Evolutionary conservation across 441 rosid species (phyloP), one percentile per base, ranked within the genome.

Genomic region (Capsella rubella): DNA sequence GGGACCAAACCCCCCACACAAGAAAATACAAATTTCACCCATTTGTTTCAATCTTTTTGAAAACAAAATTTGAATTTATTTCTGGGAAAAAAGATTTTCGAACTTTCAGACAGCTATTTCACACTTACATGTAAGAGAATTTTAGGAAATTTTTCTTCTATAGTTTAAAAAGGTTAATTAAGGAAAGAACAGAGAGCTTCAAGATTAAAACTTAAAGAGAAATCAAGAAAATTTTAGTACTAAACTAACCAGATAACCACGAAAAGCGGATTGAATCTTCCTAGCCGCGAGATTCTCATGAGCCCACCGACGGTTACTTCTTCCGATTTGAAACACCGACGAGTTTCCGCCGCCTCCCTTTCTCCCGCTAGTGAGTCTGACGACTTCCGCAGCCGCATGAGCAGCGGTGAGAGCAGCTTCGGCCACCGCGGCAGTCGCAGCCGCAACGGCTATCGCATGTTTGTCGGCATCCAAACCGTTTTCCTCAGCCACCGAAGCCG

Each of bases 321-420:
- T 55, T 64, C 71, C 77, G 15, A 47, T 31, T 11, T 52, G 52
- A 58, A 46, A 47, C 58, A 52, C 21, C 42, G 60, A 35, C 12
- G 64, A 68, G 2, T 69, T 52, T 8, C 71, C 8, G 18, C 64
- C 10, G 61, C 74, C 16, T 5, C 49, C 52, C 27, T 3, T 39
- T 39, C 52, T 8, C 1, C 27, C 8, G 14, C 80, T 80, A 3
- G 94, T 89, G 47, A 87, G 87, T 55, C 90, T 79, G 16, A 89
- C 91, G 0, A 87, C 94, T 80, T 86, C 91, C 0, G 90, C 89
- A 3, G 94, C 94, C 8, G 94, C 94, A 64, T 83, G 90, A 28
- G 91, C 91, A 1, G 91, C 90, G 3, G 89, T 87, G 34, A 89
- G 72, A 14, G 94, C 91, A 3, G 94, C 94, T 80, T 89, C 87